A percentile compares a stretch with the other conserved stretches of the same genome.
Evolutionary conservation across 2,329 filamentous ascomycete species (phyloP).

Genomic region (Paraconiothyrium sp.): DNA sequence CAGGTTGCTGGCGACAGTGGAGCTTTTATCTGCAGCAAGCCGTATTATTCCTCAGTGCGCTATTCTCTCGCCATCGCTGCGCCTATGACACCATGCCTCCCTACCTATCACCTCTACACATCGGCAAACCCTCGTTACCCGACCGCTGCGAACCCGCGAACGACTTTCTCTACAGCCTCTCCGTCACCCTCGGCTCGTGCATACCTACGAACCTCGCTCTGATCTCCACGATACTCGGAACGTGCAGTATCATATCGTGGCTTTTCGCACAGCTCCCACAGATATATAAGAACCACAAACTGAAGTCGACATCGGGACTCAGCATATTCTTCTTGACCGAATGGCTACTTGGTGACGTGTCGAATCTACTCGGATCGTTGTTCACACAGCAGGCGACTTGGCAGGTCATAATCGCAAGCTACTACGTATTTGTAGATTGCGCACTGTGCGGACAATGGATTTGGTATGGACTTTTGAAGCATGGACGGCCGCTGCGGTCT

Average conservation of each 20-base stretch:
- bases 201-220: slow-evolving; percentile 71
- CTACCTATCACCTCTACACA: slow-evolving; percentile 42
- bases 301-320: slow-evolving; percentile 71
- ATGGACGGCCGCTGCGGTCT: slow-evolving; percentile 56
- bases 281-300: slow-evolving; percentile 72
- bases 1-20: slow-evolving; percentile 7
- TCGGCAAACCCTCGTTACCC: slow-evolving; percentile 58
- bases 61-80: slow-evolving; percentile 23
- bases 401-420: slow-evolving; percentile 71
- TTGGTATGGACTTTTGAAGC: slow-evolving; percentile 69
- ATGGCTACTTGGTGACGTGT: slow-evolving; percentile 72
- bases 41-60: slow-evolving; percentile 15
- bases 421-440: slow-evolving; percentile 73
- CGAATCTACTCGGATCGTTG: slow-evolving; percentile 70
- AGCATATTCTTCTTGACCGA: slow-evolving; percentile 72
- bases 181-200: slow-evolving; percentile 68
- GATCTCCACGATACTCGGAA: slow-evolving; percentile 68
- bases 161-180: slow-evolving; percentile 65
- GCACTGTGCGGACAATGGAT: slow-evolving; percentile 70
- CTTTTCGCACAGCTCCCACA: slow-evolving; percentile 75
- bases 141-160: slow-evolving; percentile 68
- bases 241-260: slow-evolving; percentile 72
- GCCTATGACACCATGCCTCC: slow-evolving; percentile 47
- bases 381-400: slow-evolving; percentile 72
- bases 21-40: slow-evolving; percentile 14